Base-by-base conservation (phyloP, 257 asterid species). In the Orobanche coerulescens region DNA sequence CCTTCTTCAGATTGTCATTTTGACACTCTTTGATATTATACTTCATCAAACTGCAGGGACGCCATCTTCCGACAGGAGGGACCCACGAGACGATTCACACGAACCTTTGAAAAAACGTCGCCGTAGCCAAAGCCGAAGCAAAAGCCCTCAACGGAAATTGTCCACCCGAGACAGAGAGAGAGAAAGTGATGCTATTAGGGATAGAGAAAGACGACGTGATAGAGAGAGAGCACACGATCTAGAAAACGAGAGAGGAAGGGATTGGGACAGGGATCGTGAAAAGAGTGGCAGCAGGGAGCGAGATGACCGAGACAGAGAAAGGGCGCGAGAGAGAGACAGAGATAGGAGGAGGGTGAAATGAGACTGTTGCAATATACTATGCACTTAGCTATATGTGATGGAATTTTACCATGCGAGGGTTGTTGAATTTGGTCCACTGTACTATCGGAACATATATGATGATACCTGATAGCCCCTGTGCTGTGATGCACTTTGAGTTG, bases 241-340 rank as follows among this genome's bases (percentile, higher is more conserved):
- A 11, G 82, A 68, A 43, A 58, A 69, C 10, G 82, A 66, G 3
- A 66, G 75, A 54, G 63, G 62, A 25, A 75, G 65, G 36, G 76
- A 61, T 4, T 70, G 72, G 8, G 81, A 74, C 68, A 75, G 63
- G 37, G 76, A 57, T 9, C 71, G 73, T 5, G 82, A 75, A 66
- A 82, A 77, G 76, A 76, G 82, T 66, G 84, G 89, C 59, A 84
- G 83, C 60, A 71, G 81, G 75, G 94, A 85, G 67, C 78, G 90
- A 54, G 87, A 78, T 37, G 85, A 82, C 46, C 77, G 74, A 64
- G 94, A 84, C 11, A 82, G 89, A 75, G 94, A 80, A 33, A 78
- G 61, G 76, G 70, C 30, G 57, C 55, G 85, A 62, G 88, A 76
- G 61, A 71, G 77, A 51, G 82, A 69, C 18, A 72, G 85, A 55